Evolutionary conservation across 768 basidiomycete species (phyloP), one percentile per base, ranked within the genome.

Genomic region (Cystofilobasidium ferigula): DNA sequence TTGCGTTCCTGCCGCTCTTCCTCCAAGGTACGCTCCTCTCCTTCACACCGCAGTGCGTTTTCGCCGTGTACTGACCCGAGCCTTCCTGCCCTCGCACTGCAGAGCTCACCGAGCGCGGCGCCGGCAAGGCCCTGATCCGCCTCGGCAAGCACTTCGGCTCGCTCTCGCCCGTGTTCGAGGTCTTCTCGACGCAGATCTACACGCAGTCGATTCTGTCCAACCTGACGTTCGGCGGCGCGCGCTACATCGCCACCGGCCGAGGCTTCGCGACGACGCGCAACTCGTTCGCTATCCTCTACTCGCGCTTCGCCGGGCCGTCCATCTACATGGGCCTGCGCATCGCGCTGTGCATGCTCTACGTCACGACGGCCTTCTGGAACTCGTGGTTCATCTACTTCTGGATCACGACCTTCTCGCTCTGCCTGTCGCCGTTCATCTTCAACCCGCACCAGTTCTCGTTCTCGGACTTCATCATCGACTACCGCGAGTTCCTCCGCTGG

Each of bases 361-460:
- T 94, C 74, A 94, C 95, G 30, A 77, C 97, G 76, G 81, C 90
- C 32, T 78, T 97, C 61, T 97, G 89, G 88, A 70, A 71, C 48
- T 20, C 64, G 30, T 69, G 53, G 51, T 59, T 63, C 36, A 54
- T 47, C 28, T 57, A 60, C 51, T 57, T 53, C 48, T 42, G 40
- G 36, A 76, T 97, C 62, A 92, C 94, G 48, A 89, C 93, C 69
- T 79, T 92, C 36, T 84, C 92, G 20, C 82, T 99, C 12, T 97
- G 92, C 73, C 78, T 97, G 70, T 86, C 94, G 35, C 95, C 95
- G 10, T 99, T 99, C 86, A 76, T 97, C 73, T 99, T 98, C 83
- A 99, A 98, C 75, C 95, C 95, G n/a, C 95, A 99, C 76, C 95
- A 98, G 77, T 99, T 99, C 79, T 88, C 89, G 24, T 87, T 92